phyloP scores from a whole-genome alignment of 805 yeast species.

The Teunomyces aglyptinius region DNA sequence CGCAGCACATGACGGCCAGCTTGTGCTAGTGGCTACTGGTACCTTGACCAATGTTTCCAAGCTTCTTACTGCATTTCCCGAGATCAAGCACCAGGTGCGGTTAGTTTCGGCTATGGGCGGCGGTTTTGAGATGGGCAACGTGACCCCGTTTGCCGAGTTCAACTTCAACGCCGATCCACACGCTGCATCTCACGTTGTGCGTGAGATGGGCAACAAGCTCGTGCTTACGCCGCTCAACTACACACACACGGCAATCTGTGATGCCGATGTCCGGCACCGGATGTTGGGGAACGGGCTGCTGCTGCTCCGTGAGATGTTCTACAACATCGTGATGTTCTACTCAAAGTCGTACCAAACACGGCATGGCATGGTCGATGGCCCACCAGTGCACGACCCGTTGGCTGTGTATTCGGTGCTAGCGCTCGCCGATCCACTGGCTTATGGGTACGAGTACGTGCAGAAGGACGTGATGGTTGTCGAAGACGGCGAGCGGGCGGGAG shows the following conservation, averaged over 20 bases:
- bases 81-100: slow-evolving; percentile 46
- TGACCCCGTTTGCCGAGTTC: slow-evolving; percentile 63
- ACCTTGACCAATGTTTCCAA: slow-evolving; percentile 70
- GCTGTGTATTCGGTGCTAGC: slow-evolving; percentile 62
- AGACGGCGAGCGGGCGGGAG: slow-evolving; percentile 32
- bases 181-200: slow-evolving; percentile 64
- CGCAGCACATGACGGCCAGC: slow-evolving; percentile 39
- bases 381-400: slow-evolving; percentile 80
- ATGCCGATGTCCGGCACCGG: slow-evolving; percentile 16
- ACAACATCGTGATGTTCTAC: slow-evolving; percentile 23
- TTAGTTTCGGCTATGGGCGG: slow-evolving; percentile 80
- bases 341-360: slow-evolving; percentile 12
- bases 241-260: slow-evolving; percentile 63
- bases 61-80: slow-evolving; percentile 55
- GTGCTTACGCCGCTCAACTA: slow-evolving; percentile 65
- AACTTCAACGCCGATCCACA: slow-evolving; percentile 73
- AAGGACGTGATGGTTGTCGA: slow-evolving; percentile 23
- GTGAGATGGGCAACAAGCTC: slow-evolving; percentile 47
- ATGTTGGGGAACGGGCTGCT: background rate
- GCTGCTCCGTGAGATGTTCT: slow-evolving; percentile 21
- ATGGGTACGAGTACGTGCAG: slow-evolving; percentile 25
- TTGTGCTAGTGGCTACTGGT: slow-evolving; percentile 72
- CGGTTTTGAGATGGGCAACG: slow-evolving; percentile 49
- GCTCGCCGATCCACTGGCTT: slow-evolving; percentile 26
- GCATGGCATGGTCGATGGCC: slow-evolving; percentile 45